Evolutionary conservation across 2,329 filamentous ascomycete species (phyloP), one percentile per base, ranked within the genome.

Genomic region (Fusarium camptoceras): DNA sequence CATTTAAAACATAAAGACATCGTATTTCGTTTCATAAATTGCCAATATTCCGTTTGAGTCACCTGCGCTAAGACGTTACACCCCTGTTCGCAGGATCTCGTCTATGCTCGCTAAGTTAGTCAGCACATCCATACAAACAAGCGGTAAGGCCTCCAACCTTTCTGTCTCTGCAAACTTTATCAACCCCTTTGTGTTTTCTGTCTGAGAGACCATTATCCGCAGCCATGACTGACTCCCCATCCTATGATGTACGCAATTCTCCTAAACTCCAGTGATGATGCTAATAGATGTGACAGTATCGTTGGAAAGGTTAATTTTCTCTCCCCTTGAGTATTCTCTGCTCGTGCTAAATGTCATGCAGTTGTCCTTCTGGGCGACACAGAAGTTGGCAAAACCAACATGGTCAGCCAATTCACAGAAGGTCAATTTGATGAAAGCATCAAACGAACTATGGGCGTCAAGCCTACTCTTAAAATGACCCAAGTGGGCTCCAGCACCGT

Each of bases 291-390:
- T 27, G 4, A 22, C 14, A 53, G 49, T 37, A 27, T 8, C 49
- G 49, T 27, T 53, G 49, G 49, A 53, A 53, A 53, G 49, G 49
- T 50, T 25, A 8, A 14, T 10, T 15, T 7, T 25, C 42, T 42
- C 20, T 30, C 6, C 15, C 15, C 22, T 16, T 25, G 4, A 9
- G 6, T 24, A 44, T 44, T 44, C 12, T 20, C 8, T 11, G 11
- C 25, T 46, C 5, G 15, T 47, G 44, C 44, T 47, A 47, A 47
- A 28, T 14, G 11, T 47, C 5, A 20, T 47, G 16, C 20, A 62
- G 59, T 62, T 4, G 6, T 62, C 12, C 20, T 62, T 2, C 22
- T 64, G 8, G 61, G 61, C 7, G 50, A 64, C 51, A 28, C 59
- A 1, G 16, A 7, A 4, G 50, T 48, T 24, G 61, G 61, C 20